These are phyloP conservation scores for Pseudocercospora fuligena DNA, from an alignment of 2,329 filamentous ascomycete genomes.

Conservation along the genomic window DNA sequence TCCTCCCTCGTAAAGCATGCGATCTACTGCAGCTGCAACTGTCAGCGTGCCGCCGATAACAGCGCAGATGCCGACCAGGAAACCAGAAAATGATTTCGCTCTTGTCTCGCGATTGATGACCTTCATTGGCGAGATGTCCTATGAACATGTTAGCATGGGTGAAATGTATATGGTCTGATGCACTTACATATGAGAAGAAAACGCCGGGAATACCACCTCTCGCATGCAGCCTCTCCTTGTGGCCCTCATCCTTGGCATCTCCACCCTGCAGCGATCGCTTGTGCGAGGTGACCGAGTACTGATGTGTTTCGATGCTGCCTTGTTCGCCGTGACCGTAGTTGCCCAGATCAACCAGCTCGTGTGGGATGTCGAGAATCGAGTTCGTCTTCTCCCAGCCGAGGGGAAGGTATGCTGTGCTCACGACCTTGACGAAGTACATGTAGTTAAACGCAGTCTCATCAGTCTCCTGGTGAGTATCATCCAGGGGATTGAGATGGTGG, in stretches of 20 bases:
- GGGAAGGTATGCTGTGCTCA: slow-evolving; percentile 91
- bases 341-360: slow-evolving; percentile 67
- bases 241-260: slow-evolving; percentile 81
- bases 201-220: slow-evolving; percentile 92
- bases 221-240: slow-evolving; percentile 89
- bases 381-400: slow-evolving; percentile 79
- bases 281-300: slow-evolving; percentile 97
- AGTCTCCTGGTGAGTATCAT: slow-evolving; percentile 76
- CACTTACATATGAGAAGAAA: slow-evolving; percentile 94
- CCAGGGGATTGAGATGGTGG: slow-evolving; percentile 90
- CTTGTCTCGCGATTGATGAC: slow-evolving; percentile 95
- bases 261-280: slow-evolving; percentile 86
- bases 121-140: slow-evolving; percentile 98
- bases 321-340: slow-evolving; percentile 65
- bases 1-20: slow-evolving; percentile 86
- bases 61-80: slow-evolving; percentile 91
- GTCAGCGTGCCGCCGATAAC: slow-evolving; percentile 94
- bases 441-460: slow-evolving; percentile 87
- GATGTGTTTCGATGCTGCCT: slow-evolving; percentile 93
- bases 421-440: slow-evolving; percentile 99
- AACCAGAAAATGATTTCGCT: slow-evolving; percentile 86
- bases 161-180: background rate
- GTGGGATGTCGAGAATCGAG: slow-evolving; percentile 40
- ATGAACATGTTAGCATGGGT: background rate
- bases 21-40: slow-evolving; percentile 90